phyloP scores from a whole-genome alignment of 495 filamentous ascomycete genomes.

The Lophiostoma macrostomum region DNA sequence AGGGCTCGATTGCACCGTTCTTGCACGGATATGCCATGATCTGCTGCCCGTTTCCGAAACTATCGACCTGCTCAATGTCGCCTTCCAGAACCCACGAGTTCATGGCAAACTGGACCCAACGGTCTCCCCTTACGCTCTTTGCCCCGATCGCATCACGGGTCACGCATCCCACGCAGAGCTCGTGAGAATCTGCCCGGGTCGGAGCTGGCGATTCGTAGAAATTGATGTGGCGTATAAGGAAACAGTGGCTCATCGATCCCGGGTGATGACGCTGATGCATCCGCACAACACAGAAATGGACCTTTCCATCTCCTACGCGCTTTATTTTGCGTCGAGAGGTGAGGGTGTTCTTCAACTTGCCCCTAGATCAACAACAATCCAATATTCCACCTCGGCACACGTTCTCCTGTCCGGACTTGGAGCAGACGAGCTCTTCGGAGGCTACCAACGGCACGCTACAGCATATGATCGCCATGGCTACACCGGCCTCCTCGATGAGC shows the following conservation, averaged over 20 bases:
- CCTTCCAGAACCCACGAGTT: conserved; percentile 85
- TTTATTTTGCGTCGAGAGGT: conserved; percentile 91
- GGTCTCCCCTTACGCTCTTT: conserved; percentile 63
- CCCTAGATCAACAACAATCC: conserved; percentile 14
- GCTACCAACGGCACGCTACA: conserved; percentile 79
- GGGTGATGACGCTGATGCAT: conserved; percentile 72
- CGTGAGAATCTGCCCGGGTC: conserved; percentile 62
- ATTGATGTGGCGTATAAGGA: conserved; percentile 84
- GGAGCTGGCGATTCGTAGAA: conserved; percentile 78
- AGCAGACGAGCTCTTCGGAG: conserved; percentile 93
- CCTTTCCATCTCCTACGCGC: conserved; percentile 85
- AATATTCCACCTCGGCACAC: conserved; percentile 69
- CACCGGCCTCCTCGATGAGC: conserved; percentile 71
- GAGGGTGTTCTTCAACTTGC: conserved; percentile 49
- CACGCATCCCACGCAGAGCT: conserved; percentile 73
- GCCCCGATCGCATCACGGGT: conserved; percentile 87
- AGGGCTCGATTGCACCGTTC: conserved; percentile 85
- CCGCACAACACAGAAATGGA: conserved; percentile 99
- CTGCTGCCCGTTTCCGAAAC: conserved; percentile 62
- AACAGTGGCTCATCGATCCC: conserved; percentile 63
- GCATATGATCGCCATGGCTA: conserved; percentile 69
- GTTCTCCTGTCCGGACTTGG: conserved; percentile 90
- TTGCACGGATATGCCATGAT: conserved; percentile 82
- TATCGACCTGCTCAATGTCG: conserved; percentile 92
- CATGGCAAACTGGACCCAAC: conserved; percentile 29